Evolutionary conservation across 768 basidiomycete species (phyloP).

Genomic region (Lactarius akahatsu): DNA sequence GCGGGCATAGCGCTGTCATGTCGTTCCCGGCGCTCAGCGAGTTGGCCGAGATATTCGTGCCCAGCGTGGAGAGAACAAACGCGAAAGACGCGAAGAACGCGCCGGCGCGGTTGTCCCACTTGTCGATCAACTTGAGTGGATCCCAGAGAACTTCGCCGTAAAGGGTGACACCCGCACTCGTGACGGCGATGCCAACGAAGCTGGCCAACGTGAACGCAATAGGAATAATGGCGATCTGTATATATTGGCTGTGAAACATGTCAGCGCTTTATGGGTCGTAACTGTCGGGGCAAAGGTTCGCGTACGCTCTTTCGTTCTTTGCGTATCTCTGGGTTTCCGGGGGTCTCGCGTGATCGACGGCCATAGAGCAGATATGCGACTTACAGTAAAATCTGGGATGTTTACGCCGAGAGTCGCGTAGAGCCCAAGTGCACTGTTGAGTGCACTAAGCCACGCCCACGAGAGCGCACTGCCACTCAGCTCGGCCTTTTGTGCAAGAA

Average conservation of each 20-base stretch:
- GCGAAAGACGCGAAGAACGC: conserved; percentile 81
- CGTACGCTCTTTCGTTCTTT: conserved; percentile 60
- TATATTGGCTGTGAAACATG: conserved; percentile 52
- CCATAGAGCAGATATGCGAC: conserved; percentile 14
- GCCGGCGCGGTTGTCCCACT: conserved; percentile 82
- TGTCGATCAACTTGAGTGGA: conserved; percentile 69
- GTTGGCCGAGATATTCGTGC: conserved; percentile 72
- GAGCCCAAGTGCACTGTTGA: conserved; percentile 76
- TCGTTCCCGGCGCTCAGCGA: conserved; percentile 77
- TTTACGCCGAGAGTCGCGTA: conserved; percentile 75
- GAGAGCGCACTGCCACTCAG: conserved; percentile 54
- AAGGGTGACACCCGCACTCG: conserved; percentile 68
- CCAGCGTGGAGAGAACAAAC: conserved; percentile 71
- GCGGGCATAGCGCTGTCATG: conserved; percentile 73
- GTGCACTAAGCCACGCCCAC: conserved; percentile 77
- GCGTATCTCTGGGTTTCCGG: conserved; percentile 61
- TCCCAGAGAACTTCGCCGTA: conserved; percentile 74
- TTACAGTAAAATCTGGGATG: conserved; percentile 80
- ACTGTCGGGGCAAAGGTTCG: conserved; percentile 4
- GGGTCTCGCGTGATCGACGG: neutral
- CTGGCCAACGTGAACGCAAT: conserved; percentile 71
- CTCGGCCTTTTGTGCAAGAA: conserved; percentile 52
- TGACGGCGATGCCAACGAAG: conserved; percentile 80
- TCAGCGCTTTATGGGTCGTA: neutral
- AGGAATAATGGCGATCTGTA: conserved; percentile 76